Evolutionary conservation across 805 yeast species (phyloP), one percentile per base, ranked within the genome.

Genomic region (Blastobotrys terrestris): DNA sequence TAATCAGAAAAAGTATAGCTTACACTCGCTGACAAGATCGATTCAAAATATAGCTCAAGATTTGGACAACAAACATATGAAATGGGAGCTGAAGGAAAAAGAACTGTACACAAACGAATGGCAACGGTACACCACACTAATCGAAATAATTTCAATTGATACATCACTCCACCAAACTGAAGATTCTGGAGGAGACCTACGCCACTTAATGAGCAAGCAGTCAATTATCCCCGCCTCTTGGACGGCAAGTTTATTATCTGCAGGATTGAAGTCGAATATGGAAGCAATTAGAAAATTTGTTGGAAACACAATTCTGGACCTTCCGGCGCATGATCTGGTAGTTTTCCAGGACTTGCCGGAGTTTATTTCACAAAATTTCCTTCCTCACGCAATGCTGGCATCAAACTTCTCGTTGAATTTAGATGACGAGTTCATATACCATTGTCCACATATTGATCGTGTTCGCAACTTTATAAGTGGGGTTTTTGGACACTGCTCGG

Each of bases 101-200:
- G 68, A 65, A 0, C 49, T 48, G 14, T 71, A 73, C 43, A 61
- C 78, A 16, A 70, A 68, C 3, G 77, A 81, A 19, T 90, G 97
- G 97, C 75, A 79, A 44, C 76, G 87, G 54, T 90, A 75, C 61
- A 73, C 81, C 22, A 87, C 96, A 0, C 68, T 90, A 13, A 85
- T 80, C 60, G 96, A 90, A 62, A 85, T 90, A 46, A 69, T 87
- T 22, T 94, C 89, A 1, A 76, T 90, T 41, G 97, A 90, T 64
- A 81, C 96, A 0, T 86, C 96, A 0, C 69, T 87, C 60, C 90
- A 91, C 60, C 97, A 91, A 67, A 81, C 91, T 0, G 83, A 83
- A 59, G 96, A 88, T 11, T 92, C 94, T 0, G 67, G 77, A 0
- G 69, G 69, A 5, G 95, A 87, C 60, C 78, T 90, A 44, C 64